Base-by-base conservation (phyloP, 129 eudicot species). In the Saposhnikovia divaricata region DNA sequence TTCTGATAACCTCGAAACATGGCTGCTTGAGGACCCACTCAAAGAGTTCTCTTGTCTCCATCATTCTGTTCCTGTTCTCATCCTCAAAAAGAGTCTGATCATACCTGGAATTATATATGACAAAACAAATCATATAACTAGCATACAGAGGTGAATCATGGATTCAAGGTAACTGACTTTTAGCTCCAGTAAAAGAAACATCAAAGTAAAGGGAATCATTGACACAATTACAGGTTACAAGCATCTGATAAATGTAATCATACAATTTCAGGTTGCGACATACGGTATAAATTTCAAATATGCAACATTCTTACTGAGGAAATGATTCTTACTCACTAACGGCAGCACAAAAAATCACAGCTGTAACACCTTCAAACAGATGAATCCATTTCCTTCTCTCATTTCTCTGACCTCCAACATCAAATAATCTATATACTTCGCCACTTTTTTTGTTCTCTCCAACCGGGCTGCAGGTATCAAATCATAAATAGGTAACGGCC, bases 321-420 rank as follows among this genome's bases (percentile, higher is more conserved):
- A 75, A 70, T 42, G 80, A 77, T 53, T 81, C 94, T 86, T 92
- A 95, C 98, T 95, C 97, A 92, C 97, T 95, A 78, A 95, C 88
- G 80, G 98, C 94, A 77, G 97, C 97, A 85, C 98, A 95, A 85
- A 95, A 95, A 48, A 95, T 92, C 82, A 95, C 96, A 77, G 97
- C 96, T 43, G 97, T 89, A 45, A 95, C 98, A 76, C 98, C 98
- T 77, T 95, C 98, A 86, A 95, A 95, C 79, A 95, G 85, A 92
- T 95, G 98, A 84, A 95, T 95, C 98, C 97, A 95, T 82, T 95
- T 95, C 85, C 97, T 92, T 86, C 98, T 85, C 87, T 95, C 98
- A 80, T 95, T 95, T 88, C 93, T 89, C 89, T 95, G 98, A 66
- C 97, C 98, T 82, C 98, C 98, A 84, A 95, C 98, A 88, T 95